Evolutionary conservation across 2,329 filamentous ascomycete species (phyloP).

Genomic region (Didymella arachidicola): DNA sequence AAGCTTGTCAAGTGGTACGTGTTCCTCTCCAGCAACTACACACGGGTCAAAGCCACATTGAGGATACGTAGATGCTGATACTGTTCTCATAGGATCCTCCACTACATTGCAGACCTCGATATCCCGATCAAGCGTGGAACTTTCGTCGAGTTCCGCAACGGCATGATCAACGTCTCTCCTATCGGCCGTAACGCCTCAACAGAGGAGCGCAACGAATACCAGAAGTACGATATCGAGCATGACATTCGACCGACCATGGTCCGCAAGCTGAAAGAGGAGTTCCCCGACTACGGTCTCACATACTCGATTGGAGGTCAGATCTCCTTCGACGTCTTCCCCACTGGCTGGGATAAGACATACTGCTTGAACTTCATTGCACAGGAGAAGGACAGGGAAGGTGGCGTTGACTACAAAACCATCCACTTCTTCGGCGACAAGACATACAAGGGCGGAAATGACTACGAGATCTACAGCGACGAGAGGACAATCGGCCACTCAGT

Average conservation of each 20-base stretch:
- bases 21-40: background rate
- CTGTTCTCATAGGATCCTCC: conserved; percentile 61
- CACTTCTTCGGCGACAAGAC: conserved; percentile 99
- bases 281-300: conserved; percentile 84
- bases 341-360: conserved; percentile 98
- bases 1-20: conserved; percentile 69
- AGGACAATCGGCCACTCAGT: conserved; percentile 88
- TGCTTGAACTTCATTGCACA: conserved; percentile 86
- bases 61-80: conserved; percentile 45
- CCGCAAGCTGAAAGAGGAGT: conserved; percentile 76
- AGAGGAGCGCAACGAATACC: conserved; percentile 81
- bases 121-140: conserved; percentile 84
- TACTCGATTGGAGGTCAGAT: conserved; percentile 97
- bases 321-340: conserved; percentile 97
- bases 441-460: conserved; percentile 89
- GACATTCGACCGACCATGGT: conserved; percentile 81
- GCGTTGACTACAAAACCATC: conserved; percentile 81
- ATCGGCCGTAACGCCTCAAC: conserved; percentile 85
- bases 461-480: conserved; percentile 85
- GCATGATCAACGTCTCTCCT: conserved; percentile 87
- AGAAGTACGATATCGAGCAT: conserved; percentile 80
- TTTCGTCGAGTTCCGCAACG: conserved; percentile 88
- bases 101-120: conserved; percentile 84
- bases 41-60: background rate
- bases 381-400: conserved; percentile 71